Conservation (phyloP, 2,329 filamentous ascomycete species). For the Aspergillus neoniger region DNA sequence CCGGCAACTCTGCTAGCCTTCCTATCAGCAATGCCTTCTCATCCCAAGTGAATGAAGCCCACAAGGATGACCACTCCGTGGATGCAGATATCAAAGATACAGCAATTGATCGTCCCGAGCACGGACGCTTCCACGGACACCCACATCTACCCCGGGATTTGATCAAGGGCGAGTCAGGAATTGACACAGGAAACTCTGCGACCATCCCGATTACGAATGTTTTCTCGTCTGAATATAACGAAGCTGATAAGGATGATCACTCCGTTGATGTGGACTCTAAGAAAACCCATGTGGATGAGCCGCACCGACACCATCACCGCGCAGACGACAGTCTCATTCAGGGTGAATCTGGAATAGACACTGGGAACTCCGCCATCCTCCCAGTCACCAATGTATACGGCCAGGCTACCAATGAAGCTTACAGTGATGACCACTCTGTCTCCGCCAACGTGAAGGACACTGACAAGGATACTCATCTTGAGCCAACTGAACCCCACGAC, state of each 20-base stretch:
- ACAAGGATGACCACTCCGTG: constrained; percentile 29
- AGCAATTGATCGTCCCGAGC: neutral
- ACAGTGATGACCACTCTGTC: constrained; percentile 13
- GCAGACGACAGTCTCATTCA: constrained; percentile 13
- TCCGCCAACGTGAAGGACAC: neutral
- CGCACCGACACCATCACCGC: neutral
- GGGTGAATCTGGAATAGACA: constrained; percentile 28
- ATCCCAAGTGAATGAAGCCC: constrained; percentile 17
- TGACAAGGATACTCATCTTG: neutral
- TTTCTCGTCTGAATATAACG: neutral
- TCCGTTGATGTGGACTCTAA: neutral
- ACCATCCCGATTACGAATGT: neutral
- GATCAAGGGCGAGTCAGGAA: constrained; percentile 1
- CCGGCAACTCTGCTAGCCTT: constrained; percentile 14
- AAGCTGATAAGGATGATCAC: constrained; percentile 14
- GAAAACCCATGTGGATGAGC: neutral
- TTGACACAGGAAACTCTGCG: constrained; percentile 10
- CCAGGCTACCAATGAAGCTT: neutral
- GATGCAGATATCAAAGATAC: constrained; percentile 20
- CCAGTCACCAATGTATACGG: neutral
- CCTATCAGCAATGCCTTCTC: constrained; percentile 13
- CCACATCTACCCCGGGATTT: neutral
- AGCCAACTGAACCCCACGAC: neutral
- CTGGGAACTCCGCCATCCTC: constrained; percentile 15
- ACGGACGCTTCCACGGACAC: neutral